These are phyloP conservation scores for Chenopodium berlandieri DNA, from an alignment of 148 eudicot species.

Conservation along the genomic window DNA sequence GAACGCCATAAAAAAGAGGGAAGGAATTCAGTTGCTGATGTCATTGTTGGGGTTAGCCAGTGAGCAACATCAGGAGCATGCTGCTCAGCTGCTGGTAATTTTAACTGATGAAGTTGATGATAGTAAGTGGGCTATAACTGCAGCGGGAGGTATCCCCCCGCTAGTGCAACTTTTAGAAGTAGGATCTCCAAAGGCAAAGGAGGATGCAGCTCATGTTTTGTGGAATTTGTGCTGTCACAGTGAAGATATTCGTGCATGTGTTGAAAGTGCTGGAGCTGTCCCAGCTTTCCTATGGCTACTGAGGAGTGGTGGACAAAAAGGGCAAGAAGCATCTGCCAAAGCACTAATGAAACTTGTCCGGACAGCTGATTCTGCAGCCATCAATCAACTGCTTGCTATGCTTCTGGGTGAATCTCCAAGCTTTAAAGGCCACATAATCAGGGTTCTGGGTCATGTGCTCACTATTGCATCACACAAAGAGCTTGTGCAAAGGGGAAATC, in stretches of 20 bases:
- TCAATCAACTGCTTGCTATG: constrained; percentile 72
- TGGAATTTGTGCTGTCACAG: constrained; percentile 74
- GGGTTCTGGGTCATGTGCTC: constrained; percentile 70
- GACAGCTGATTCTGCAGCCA: constrained; percentile 57
- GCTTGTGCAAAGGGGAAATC: constrained; percentile 56
- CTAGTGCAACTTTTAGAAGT: constrained; percentile 67
- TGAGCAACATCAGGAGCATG: constrained; percentile 84
- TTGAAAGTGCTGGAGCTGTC: constrained; percentile 83
- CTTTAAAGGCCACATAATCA: constrained; percentile 54
- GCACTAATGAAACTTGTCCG: constrained; percentile 59
- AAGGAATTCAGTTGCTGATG: constrained; percentile 76
- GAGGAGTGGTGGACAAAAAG: constrained; percentile 63
- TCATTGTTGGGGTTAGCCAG: constrained; percentile 69
- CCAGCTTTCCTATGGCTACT: constrained; percentile 75
- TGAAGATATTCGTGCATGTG: constrained; percentile 78
- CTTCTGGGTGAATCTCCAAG: constrained; percentile 65
- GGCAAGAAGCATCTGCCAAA: constrained; percentile 67
- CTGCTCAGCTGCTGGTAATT: constrained; percentile 58
- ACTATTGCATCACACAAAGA: constrained; percentile 55
- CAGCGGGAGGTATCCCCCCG: constrained; percentile 92
- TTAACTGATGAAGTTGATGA: constrained; percentile 72
- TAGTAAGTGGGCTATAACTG: constrained; percentile 93
- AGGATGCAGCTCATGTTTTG: constrained; percentile 60
- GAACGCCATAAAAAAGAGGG: constrained; percentile 74
- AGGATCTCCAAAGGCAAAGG: constrained; percentile 77